Base-by-base conservation (phyloP, 2,329 filamentous ascomycete species). In the Berkeleyomyces basicola region DNA sequence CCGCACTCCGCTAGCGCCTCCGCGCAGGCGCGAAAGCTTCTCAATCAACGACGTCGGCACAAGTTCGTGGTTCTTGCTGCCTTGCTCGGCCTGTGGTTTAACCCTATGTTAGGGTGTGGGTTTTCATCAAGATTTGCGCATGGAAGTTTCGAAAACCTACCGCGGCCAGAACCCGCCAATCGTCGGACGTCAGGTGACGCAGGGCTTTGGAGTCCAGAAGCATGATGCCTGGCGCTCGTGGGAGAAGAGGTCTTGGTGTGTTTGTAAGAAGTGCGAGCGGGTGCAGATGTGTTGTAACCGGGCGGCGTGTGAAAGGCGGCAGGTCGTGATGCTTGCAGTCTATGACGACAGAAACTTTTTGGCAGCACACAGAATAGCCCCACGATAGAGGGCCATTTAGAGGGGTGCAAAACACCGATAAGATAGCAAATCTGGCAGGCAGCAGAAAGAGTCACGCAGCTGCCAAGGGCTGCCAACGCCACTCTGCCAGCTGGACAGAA, bases 41-140 rank as follows among this genome's bases (percentile, higher is more conserved):
- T 86, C 84, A 67, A 99, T 97, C 67, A 97, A 74, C 3, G 89
- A 78, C 11, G 92, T 97, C 6, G 93, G 93, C 2, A 99, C 92
- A 63, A 99, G 81, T 76, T 99, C 93, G 77, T 99, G 93, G 75
- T 97, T 97, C 73, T 89, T 91, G 74, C 88, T 95, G 70, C 91
- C 92, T 75, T 86, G 85, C 74, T 99, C 93, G 69, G 95, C 88
- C 90, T 96, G 73, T 61, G 57, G 60, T 14, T 62, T 63, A 63
- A 63, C 62, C 62, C 62, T 63, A 58, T 46, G 55, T 64, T 64
- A 61, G 63, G 63, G 60, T 64, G 42, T 40, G 33, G 2, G 31
- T 62, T 36, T n/a, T 16, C 4, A 11, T 23, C 7, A 11, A 61
- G 36, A n/a, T 58, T 57, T 57, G 31, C 10, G n/a, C 14, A 39